Evolutionary conservation across 169 alveolate genomes (phyloP), one percentile per base, ranked within the genome.

Genomic region (Besnoitia besnoiti): DNA sequence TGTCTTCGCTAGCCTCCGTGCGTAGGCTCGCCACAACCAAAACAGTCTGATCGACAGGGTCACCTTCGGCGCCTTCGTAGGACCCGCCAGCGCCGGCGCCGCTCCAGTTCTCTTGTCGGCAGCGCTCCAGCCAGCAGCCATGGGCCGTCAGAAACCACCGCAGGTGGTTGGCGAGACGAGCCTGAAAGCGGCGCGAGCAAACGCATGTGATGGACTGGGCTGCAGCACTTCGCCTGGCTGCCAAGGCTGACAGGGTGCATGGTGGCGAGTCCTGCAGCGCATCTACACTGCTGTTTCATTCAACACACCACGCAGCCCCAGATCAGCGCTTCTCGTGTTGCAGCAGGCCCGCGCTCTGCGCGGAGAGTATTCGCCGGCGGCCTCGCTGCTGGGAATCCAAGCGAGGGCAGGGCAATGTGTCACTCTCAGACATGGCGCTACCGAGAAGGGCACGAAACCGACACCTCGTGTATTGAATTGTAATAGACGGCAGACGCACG

Each of bases 151-250:
- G 80, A 42, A 85, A 85, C 91, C 91, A 85, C 19, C 49, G 49
- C 33, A 85, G 80, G 55, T 85, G 91, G 37, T 50, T 39, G 35
- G 91, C 91, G 35, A 85, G 91, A 80, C 61, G 91, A 39, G 40
- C 80, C 91, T 85, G 80, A 27, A 3, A 8, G 7, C 44, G 16
- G 14, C 89, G 12, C 8, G 12, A 12, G 37, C 21, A 77, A 10
- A 8, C 85, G 10, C 47, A 37, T 24, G 85, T 47, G 30, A 77
- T 30, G 21, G 51, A 42, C 85, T 24, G 85, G 85, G 85, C 27
- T 21, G n/a, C n/a, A n/a, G n/a, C n/a, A n/a, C n/a, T n/a, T n/a
- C n/a, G n/a, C 85, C 50, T 37, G n/a, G 14, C 44, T 12, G 50
- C 47, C 14, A 37, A 10, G 47, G 85, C 37, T 5, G 67, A 19